Evolutionary conservation across 306 rosid species (phyloP).

Genomic region (Cucumis sativus): Cucumber_9930_V3 NC_026657.2:8017001-8017500

Average conservation of each 20-base stretch:
- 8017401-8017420: not conserved
- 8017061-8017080: conserved; percentile 2
- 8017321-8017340: not conserved
- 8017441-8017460: not conserved
- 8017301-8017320: not conserved
- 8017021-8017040: not conserved
- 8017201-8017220: conserved; percentile 11
- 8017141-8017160: not conserved
- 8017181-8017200: not conserved
- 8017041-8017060: not conserved
- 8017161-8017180: not conserved
- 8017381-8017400: not conserved
- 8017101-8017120: not conserved
- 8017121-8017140: conserved; percentile 6
- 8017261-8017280: not conserved
- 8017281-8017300: not conserved
- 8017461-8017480: not conserved
- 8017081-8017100: not conserved
- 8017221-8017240: not conserved
- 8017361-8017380: not conserved
- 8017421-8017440: not conserved
- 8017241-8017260: not conserved
- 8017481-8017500: not conserved
- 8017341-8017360: not conserved
- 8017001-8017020: conserved; percentile 14